Evolutionary conservation across 495 filamentous ascomycete species (phyloP).

Genomic region (Penicillium diatomitis): DNA sequence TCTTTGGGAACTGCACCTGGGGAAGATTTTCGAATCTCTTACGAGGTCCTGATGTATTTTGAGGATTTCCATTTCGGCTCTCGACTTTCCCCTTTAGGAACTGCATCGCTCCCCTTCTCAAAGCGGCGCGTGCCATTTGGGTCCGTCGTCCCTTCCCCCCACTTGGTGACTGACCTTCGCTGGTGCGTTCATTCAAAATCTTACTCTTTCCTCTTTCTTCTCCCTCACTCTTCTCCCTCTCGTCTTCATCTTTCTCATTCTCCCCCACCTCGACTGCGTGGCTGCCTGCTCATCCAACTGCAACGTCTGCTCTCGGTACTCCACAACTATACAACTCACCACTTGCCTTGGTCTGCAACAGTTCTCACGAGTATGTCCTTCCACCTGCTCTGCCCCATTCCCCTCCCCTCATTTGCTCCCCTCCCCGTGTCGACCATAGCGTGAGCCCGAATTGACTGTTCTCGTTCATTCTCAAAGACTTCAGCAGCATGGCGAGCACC

Average conservation of each 20-base stretch:
- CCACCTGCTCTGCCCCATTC: conserved; percentile 1
- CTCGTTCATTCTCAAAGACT: background rate
- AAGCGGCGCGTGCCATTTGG: too few species aligned
- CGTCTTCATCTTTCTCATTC: background rate
- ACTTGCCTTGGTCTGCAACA: too few species aligned
- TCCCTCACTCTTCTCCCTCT: background rate
- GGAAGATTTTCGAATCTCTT: background rate
- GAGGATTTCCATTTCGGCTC: background rate
- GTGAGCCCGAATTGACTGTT: background rate
- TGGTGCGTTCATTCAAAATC: too few species aligned
- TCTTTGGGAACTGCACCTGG: background rate
- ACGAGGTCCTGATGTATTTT: background rate
- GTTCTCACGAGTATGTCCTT: background rate
- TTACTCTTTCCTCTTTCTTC: background rate
- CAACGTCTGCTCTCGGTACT: too few species aligned
- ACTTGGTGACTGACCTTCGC: background rate
- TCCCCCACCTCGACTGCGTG: background rate
- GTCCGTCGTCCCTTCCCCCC: background rate
- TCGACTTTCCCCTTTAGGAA: background rate
- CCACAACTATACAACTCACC: too few species aligned
- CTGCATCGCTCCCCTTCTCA: too few species aligned
- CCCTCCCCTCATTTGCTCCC: conserved; percentile 7
- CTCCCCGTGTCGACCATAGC: background rate
- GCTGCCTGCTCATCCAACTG: too few species aligned
- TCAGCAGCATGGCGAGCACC: conserved; percentile 10